phyloP scores from a whole-genome alignment of 352 stramenopile species.

The Globisporangium ultimum region DNA sequence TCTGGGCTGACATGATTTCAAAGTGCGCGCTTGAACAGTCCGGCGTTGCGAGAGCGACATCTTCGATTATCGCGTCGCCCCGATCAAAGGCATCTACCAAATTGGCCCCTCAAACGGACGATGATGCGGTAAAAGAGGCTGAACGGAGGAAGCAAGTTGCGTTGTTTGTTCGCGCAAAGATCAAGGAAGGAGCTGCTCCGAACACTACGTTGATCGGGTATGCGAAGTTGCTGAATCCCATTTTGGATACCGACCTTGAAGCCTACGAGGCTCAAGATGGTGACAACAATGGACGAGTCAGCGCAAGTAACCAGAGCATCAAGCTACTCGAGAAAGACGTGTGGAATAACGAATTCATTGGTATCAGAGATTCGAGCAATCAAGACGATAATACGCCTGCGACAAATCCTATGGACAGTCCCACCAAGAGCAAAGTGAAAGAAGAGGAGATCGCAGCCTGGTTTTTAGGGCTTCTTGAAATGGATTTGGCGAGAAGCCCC shows the following conservation, averaged over 20 bases:
- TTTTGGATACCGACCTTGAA: slow-evolving; percentile 73
- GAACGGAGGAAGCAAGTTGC: slow-evolving; percentile 53
- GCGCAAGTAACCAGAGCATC: slow-evolving; percentile 10
- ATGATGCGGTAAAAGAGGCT: slow-evolving; percentile 25
- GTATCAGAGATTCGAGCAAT: slow-evolving; percentile 9
- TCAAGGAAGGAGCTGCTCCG: slow-evolving; percentile 51
- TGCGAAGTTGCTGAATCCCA: slow-evolving; percentile 50
- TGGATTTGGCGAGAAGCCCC: slow-evolving; percentile 38
- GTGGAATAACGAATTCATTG: background rate
- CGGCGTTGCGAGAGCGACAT: slow-evolving; percentile 3
- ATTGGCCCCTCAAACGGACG: background rate
- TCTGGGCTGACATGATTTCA: slow-evolving; percentile 78
- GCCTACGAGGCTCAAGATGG: slow-evolving; percentile 33
- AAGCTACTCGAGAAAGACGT: slow-evolving; percentile 17
- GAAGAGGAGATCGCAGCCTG: slow-evolving; percentile 67
- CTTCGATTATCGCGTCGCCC: background rate
- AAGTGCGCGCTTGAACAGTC: slow-evolving; percentile 47
- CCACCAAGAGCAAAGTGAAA: slow-evolving; percentile 41
- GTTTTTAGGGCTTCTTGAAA: slow-evolving; percentile 64
- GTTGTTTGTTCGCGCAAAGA: slow-evolving; percentile 58
- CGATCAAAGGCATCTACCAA: background rate
- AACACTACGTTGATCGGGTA: slow-evolving; percentile 72
- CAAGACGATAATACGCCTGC: slow-evolving; percentile 25
- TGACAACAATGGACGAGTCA: slow-evolving; percentile 2
- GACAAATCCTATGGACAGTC: slow-evolving; percentile 9